These are phyloP conservation scores for Nigrospora osmanthi DNA, from an alignment of 2,329 filamentous ascomycete genomes.

Conservation along the genomic window DNA sequence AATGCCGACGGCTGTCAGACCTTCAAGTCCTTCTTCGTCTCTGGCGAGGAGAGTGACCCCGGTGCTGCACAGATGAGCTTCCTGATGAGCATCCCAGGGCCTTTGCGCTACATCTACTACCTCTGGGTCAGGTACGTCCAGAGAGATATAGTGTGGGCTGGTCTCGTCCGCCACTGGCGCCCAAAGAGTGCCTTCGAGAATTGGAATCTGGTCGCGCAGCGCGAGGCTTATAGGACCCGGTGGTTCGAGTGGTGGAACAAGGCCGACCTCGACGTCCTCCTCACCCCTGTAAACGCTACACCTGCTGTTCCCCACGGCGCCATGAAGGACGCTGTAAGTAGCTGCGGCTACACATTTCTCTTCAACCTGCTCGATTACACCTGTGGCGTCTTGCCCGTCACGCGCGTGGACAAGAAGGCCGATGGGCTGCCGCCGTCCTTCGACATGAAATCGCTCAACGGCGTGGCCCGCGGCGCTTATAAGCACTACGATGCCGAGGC, in stretches of 20 bases:
- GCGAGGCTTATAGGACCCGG: conserved; percentile 67
- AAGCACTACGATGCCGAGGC: conserved; percentile 73
- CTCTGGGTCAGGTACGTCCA: conserved; percentile 82
- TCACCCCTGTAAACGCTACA: conserved; percentile 83
- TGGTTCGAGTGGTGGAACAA: conserved; percentile 86
- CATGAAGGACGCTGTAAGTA: conserved; percentile 78
- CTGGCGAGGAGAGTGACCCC: conserved; percentile 70
- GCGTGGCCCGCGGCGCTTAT: conserved; percentile 75
- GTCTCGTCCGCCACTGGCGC: conserved; percentile 64
- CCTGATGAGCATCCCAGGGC: conserved; percentile 65
- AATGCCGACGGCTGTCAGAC: conserved; percentile 79
- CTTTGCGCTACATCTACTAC: conserved; percentile 79
- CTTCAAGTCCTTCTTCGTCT: conserved; percentile 68
- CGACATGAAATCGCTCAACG: conserved; percentile 60
- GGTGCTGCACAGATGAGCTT: conserved; percentile 69
- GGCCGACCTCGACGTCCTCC: conserved; percentile 65
- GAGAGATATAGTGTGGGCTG: conserved; percentile 70
- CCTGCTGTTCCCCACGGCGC: conserved; percentile 80
- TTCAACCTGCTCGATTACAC: conserved; percentile 93
- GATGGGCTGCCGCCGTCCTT: conserved; percentile 59
- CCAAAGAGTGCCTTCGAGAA: conserved; percentile 69
- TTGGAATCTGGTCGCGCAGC: conserved; percentile 70
- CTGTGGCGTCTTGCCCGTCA: conserved; percentile 74
- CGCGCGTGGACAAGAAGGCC: conserved; percentile 64
- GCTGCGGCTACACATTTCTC: conserved; percentile 87